Evolutionary conservation across 306 rosid genomes (phyloP).

Genomic region (Vicia sativa): DNA sequence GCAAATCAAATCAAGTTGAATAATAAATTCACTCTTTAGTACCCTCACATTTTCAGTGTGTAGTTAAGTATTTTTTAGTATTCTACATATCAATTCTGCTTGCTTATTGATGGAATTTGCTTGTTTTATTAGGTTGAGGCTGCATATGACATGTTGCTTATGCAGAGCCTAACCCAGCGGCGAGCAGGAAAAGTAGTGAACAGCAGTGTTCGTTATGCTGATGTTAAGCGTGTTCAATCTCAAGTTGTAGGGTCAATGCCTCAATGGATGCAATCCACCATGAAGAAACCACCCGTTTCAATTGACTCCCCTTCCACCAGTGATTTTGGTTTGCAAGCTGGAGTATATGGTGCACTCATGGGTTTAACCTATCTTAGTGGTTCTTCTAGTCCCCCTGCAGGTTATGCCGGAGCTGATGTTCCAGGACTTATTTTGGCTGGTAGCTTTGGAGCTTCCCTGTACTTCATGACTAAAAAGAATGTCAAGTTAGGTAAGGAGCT

Average conservation of each 20-base stretch:
- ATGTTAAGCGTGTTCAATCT: slow-evolving; percentile 78
- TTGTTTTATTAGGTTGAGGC: slow-evolving; percentile 74
- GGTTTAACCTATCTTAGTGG: slow-evolving; percentile 80
- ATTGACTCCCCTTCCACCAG: slow-evolving; percentile 73
- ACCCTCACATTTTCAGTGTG: too few species aligned
- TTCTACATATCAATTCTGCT: not conserved
- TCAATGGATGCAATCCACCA: slow-evolving; percentile 72
- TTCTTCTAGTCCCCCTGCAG: slow-evolving; percentile 52
- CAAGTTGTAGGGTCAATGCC: slow-evolving; percentile 62
- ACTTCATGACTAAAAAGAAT: slow-evolving; percentile 91
- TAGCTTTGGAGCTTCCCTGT: slow-evolving; percentile 98
- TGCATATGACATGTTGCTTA: slow-evolving; percentile 95
- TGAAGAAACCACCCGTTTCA: slow-evolving; percentile 70
- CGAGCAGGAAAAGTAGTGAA: slow-evolving; percentile 85
- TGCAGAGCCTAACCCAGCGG: slow-evolving; percentile 91
- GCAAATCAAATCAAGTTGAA: too few species aligned
- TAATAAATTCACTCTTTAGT: too few species aligned
- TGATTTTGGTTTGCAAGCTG: slow-evolving; percentile 88
- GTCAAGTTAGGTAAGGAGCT: slow-evolving; percentile 74
- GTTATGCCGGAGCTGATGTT: slow-evolving; percentile 80
- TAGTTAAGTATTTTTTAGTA: too few species aligned
- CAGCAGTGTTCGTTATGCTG: slow-evolving; percentile 86
- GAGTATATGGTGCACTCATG: slow-evolving; percentile 93
- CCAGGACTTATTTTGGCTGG: slow-evolving; percentile 98
- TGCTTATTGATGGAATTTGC: slow-evolving; percentile 25